These are phyloP conservation scores for Periconia sp. DNA, from an alignment of 2,329 filamentous ascomycete species.

Conservation along the genomic window DNA sequence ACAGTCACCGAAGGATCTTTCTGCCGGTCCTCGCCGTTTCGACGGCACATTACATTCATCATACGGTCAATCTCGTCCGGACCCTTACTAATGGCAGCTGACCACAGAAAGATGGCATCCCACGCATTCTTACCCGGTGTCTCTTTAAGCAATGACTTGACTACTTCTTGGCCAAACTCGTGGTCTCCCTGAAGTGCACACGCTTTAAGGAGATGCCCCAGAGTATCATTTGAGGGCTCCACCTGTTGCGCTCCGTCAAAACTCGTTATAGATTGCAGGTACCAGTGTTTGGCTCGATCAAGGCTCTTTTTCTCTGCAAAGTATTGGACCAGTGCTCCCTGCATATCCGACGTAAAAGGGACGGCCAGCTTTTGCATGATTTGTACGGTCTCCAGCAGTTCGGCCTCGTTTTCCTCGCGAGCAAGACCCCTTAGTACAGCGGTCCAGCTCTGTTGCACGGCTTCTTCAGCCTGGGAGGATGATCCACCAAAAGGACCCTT, in stretches of 20 bases:
- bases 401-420: slow-evolving; percentile 62
- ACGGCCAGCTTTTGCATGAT: slow-evolving; percentile 54
- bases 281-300: slow-evolving; percentile 71
- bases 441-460: slow-evolving; percentile 25
- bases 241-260: slow-evolving; percentile 1
- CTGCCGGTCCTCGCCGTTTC: slow-evolving; percentile 54
- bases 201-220: slow-evolving; percentile 64
- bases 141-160: slow-evolving; percentile 42
- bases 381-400: slow-evolving; percentile 63
- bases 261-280: slow-evolving; percentile 59
- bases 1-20: slow-evolving; percentile 29
- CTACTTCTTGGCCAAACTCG: slow-evolving; percentile 50
- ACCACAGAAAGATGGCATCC: slow-evolving; percentile 78
- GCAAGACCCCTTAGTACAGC: slow-evolving; percentile 66
- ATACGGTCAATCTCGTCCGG: slow-evolving; percentile 76
- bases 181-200: slow-evolving; percentile 50
- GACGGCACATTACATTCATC: slow-evolving; percentile 68
- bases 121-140: slow-evolving; percentile 61
- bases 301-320: slow-evolving; percentile 66
- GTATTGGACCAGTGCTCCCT: slow-evolving; percentile 64
- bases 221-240: slow-evolving; percentile 44
- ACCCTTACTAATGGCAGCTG: slow-evolving; percentile 72
- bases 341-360: slow-evolving; percentile 47
- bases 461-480: slow-evolving; percentile 4
- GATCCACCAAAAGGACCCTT: slow-evolving; percentile 9